Conservation (phyloP, 805 yeast species). For the Pichia ethanolica region DNA sequence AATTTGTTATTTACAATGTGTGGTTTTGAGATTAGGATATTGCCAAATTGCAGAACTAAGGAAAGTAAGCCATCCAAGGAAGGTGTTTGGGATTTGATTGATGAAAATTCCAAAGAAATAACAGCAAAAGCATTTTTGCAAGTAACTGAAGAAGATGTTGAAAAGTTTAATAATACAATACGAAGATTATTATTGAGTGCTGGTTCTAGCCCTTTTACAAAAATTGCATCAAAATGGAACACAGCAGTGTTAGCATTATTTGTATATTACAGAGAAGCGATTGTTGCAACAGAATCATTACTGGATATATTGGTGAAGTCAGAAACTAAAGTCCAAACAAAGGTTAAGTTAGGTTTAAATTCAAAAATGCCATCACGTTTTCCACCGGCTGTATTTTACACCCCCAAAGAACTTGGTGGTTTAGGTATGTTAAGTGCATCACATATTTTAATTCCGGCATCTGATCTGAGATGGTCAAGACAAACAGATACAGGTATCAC, state of each 20-base stretch:
- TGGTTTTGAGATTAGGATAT: conserved; percentile 87
- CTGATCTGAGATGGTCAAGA: conserved; percentile 83
- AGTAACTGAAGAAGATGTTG: conserved; percentile 76
- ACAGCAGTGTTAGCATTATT: conserved; percentile 81
- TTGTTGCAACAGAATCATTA: conserved; percentile 69
- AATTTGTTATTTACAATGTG: conserved; percentile 84
- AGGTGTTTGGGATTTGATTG: conserved; percentile 85
- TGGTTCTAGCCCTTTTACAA: conserved; percentile 92
- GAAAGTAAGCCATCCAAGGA: conserved; percentile 50
- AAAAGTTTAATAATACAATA: conserved; percentile 72
- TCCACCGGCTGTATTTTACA: conserved; percentile 97
- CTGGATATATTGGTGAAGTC: conserved; percentile 80
- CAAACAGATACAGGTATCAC: conserved; percentile 94
- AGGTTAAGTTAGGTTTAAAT: conserved; percentile 90
- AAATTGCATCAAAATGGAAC: conserved; percentile 93
- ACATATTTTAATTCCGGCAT: conserved; percentile 88
- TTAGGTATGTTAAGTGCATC: conserved; percentile 97
- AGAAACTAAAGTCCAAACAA: conserved; percentile 88
- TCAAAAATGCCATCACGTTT: conserved; percentile 98
- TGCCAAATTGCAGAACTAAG: conserved; percentile 60
- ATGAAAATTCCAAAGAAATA: conserved; percentile 67
- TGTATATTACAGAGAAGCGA: conserved; percentile 90
- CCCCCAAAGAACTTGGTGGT: conserved; percentile 97
- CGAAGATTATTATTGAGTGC: conserved; percentile 90
- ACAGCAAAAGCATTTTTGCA: conserved; percentile 84